These are phyloP conservation scores for Alnus rubra DNA, from an alignment of 306 rosid species.

Conservation along the genomic window DNA sequence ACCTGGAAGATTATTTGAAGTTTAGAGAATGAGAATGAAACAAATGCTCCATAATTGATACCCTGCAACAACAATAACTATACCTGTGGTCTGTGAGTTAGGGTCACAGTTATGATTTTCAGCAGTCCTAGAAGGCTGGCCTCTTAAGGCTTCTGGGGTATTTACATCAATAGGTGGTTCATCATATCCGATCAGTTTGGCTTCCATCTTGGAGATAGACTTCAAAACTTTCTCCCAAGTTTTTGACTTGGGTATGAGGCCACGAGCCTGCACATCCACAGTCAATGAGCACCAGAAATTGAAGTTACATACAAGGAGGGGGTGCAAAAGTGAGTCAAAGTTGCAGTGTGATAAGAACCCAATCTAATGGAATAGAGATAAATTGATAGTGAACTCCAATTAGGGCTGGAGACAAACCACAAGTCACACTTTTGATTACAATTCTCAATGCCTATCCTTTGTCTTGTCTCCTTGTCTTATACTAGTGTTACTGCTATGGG, in stretches of 20 bases:
- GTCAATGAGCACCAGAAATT: slow-evolving; percentile 12
- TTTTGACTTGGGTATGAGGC: slow-evolving; percentile 52
- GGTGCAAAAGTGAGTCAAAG: too few species aligned
- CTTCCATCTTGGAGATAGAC: slow-evolving; percentile 57
- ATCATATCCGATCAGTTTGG: slow-evolving; percentile 80
- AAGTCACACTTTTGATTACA: too few species aligned
- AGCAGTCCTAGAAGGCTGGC: slow-evolving; percentile 8
- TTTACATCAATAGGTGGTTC: slow-evolving; percentile 62
- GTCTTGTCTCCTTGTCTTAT: too few species aligned
- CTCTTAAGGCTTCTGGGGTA: slow-evolving; percentile 14
- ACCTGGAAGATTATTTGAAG: slow-evolving; percentile 35
- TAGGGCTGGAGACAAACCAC: too few species aligned
- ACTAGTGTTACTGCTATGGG: too few species aligned
- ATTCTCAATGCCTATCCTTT: too few species aligned
- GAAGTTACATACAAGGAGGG: slow-evolving; percentile 4
- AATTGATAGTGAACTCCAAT: too few species aligned
- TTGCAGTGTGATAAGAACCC: too few species aligned
- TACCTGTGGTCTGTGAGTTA: slow-evolving; percentile 48
- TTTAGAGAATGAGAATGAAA: slow-evolving; percentile 16
- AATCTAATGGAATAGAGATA: too few species aligned
- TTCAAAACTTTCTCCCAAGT: slow-evolving; percentile 70
- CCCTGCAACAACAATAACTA: slow-evolving; percentile 19
- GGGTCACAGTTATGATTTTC: slow-evolving; percentile 30
- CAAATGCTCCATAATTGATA: slow-evolving; percentile 9
- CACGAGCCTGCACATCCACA: slow-evolving; percentile 63